Evolutionary conservation across 2,329 filamentous ascomycete species (phyloP), one percentile per base, ranked within the genome.

Genomic region (Colletotrichum lindemuthianum): DNA sequence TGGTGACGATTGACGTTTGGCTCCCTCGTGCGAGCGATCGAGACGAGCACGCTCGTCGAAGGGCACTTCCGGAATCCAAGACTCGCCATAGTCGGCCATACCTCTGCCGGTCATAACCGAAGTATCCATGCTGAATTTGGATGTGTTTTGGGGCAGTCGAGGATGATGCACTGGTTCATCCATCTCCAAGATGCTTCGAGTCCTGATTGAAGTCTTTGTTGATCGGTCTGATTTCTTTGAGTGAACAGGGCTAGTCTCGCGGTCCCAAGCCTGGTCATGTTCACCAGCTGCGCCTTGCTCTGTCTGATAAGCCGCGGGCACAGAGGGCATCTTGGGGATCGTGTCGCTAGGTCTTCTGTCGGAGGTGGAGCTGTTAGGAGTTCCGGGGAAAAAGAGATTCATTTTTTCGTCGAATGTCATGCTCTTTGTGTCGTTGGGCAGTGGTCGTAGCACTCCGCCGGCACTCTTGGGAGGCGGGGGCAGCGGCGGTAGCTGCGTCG

Each of bases 321-420:
- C 65, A 2, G 75, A 70, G 7, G 82, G 82, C 43, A 84, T 67
- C 4, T 80, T 77, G 10, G 83, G 83, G 12, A 84, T 77, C 3
- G 78, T 78, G 4, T 37, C 39, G 15, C 54, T 51, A 5, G n/a
- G 34, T 12, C 50, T 40, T n/a, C 36, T 47, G 12, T 15, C 50
- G 6, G 44, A 39, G 34, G 48, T 52, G 6, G 45, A 55, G 37
- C 50, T 49, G 39, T 60, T 69, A 2, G 79, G 73, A 8, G 74
- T 50, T 2, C 47, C 71, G 4, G 81, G 77, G 67, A 85, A 86
- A 32, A 88, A 73, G 6, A 86, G 72, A 2, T 78, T 75, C 75
- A 87, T 84, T 71, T 87, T 87, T 69, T 87, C 85, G 55, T 86
- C 78, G 65, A 86, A 81, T 0, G 83, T 86, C 85, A 87, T 87